These are phyloP conservation scores for Xanthoconium purpureum DNA, from an alignment of 768 basidiomycete genomes.

Conservation along the genomic window DNA sequence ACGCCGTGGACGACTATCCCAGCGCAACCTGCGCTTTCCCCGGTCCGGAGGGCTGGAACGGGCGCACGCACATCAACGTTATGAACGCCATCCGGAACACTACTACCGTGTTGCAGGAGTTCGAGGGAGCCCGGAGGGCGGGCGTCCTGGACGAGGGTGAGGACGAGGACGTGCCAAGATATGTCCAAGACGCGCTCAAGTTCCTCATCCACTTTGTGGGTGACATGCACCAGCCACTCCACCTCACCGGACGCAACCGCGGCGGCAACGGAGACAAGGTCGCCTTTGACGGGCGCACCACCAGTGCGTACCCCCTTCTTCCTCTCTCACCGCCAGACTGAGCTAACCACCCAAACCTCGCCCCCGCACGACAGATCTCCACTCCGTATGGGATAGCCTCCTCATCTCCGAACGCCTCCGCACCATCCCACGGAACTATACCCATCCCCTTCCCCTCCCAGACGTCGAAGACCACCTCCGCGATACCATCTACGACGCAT, in stretches of 20 bases:
- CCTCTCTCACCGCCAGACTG: not conserved
- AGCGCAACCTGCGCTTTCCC: constrained; percentile 73
- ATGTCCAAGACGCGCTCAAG: constrained; percentile 77
- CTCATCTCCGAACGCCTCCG: constrained; percentile 84
- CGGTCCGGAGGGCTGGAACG: constrained; percentile 72
- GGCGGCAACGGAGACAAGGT: constrained; percentile 86
- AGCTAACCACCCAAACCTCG: not conserved
- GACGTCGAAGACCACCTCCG: constrained; percentile 65
- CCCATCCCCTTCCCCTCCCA: constrained; percentile 62
- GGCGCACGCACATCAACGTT: constrained; percentile 56
- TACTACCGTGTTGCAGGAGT: constrained; percentile 57
- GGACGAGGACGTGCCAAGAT: constrained; percentile 28
- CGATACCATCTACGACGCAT: constrained; percentile 83
- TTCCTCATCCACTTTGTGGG: constrained; percentile 94
- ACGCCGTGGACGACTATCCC: constrained; percentile 74
- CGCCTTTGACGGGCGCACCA: constrained; percentile 63
- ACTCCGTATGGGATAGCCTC: constrained; percentile 82
- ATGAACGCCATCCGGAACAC: constrained; percentile 78
- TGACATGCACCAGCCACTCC: constrained; percentile 91
- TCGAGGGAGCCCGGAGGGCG: constrained; percentile 28
- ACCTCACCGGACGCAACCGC: constrained; percentile 81
- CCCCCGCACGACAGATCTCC: constrained; percentile 52
- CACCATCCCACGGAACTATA: constrained; percentile 71
- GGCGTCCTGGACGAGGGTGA: not conserved
- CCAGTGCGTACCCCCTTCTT: constrained; percentile 48